A percentile compares a stretch with the other conserved stretches of the same genome.
Evolutionary conservation across 768 basidiomycete species (phyloP).

Genomic region (Astraeus odoratus): DNA sequence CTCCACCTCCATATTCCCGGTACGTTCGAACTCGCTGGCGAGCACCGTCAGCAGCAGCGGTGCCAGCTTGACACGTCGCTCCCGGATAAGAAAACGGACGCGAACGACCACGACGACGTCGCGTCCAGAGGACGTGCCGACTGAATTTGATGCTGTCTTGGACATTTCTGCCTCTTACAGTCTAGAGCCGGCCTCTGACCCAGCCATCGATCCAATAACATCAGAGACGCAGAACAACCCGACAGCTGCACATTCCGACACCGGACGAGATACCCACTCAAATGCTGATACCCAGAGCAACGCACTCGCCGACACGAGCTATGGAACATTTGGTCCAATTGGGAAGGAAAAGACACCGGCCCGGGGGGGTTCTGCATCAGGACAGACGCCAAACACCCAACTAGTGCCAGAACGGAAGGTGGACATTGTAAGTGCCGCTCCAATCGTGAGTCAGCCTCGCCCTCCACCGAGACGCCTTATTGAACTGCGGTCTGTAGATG

Average conservation of each 20-base stretch:
- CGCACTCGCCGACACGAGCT: slow-evolving; percentile 19
- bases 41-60: slow-evolving; percentile 42
- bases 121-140: slow-evolving; percentile 14
- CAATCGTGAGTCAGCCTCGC: slow-evolving; percentile 16
- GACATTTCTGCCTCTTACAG: slow-evolving; percentile 25
- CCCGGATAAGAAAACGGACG: slow-evolving; percentile 45
- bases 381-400: slow-evolving; percentile 7
- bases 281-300: slow-evolving; percentile 7
- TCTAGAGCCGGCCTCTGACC: slow-evolving; percentile 1
- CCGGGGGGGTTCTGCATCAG: slow-evolving; percentile 1
- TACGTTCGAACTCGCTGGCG: slow-evolving; percentile 28
- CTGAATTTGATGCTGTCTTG: slow-evolving; percentile 15
- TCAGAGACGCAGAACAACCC: slow-evolving; percentile 7
- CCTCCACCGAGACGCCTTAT: slow-evolving; percentile 8
- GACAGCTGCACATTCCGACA: slow-evolving; percentile 11
- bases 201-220: slow-evolving; percentile 5
- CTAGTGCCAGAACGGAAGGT: slow-evolving; percentile 7
- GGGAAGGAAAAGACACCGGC: slow-evolving; percentile 6
- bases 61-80: slow-evolving; percentile 44
- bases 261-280: slow-evolving; percentile 7
- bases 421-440: slow-evolving; percentile 6
- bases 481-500: slow-evolving; percentile 19
- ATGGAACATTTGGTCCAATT: slow-evolving; percentile 19
- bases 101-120: slow-evolving; percentile 38
- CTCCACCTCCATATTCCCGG: slow-evolving; percentile 18